Percentiles rank a stretch among this genome's conserved stretches.
phyloP scores from a whole-genome alignment of 768 basidiomycete species.

The Gelatoporia subvermispora region DNA sequence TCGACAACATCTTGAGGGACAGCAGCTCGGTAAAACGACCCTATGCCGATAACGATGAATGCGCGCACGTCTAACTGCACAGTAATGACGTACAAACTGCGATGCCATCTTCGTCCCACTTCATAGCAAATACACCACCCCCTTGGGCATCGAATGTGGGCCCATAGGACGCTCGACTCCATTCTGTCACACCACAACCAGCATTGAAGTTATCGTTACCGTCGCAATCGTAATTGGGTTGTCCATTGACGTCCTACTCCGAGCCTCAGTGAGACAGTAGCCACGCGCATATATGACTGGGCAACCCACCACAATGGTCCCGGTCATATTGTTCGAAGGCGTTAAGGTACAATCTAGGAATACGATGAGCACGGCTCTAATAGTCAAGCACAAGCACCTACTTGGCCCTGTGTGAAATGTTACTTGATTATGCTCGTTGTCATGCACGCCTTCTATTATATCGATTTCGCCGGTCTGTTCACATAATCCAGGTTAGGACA shows the following conservation, averaged over 20 bases:
- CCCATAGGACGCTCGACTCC: slow-evolving; percentile 81
- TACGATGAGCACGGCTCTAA: not conserved
- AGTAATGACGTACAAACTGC: slow-evolving; percentile 55
- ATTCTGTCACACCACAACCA: slow-evolving; percentile 76
- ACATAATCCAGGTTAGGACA: slow-evolving; percentile 6
- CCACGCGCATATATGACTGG: not conserved
- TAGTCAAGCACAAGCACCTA: slow-evolving; percentile 20
- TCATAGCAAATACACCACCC: slow-evolving; percentile 86
- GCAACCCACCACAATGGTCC: slow-evolving; percentile 52
- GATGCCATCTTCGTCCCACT: slow-evolving; percentile 78
- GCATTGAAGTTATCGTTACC: slow-evolving; percentile 50
- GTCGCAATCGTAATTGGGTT: slow-evolving; percentile 44
- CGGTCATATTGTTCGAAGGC: slow-evolving; percentile 52
- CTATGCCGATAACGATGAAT: slow-evolving; percentile 32
- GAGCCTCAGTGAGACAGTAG: not conserved
- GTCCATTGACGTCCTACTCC: slow-evolving; percentile 41
- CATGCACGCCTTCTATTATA: slow-evolving; percentile 81
- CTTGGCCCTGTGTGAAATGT: slow-evolving; percentile 74
- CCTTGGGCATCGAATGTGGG: slow-evolving; percentile 73
- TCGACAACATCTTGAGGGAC: slow-evolving; percentile 61
- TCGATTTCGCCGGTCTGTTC: slow-evolving; percentile 72
- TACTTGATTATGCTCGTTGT: slow-evolving; percentile 80
- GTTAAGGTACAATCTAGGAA: slow-evolving; percentile 54
- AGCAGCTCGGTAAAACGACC: slow-evolving; percentile 80
- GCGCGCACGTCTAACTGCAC: no score